These are phyloP conservation scores for Thelonectria blattea DNA, from an alignment of 2,329 filamentous ascomycete species.

Conservation along the genomic window DNA sequence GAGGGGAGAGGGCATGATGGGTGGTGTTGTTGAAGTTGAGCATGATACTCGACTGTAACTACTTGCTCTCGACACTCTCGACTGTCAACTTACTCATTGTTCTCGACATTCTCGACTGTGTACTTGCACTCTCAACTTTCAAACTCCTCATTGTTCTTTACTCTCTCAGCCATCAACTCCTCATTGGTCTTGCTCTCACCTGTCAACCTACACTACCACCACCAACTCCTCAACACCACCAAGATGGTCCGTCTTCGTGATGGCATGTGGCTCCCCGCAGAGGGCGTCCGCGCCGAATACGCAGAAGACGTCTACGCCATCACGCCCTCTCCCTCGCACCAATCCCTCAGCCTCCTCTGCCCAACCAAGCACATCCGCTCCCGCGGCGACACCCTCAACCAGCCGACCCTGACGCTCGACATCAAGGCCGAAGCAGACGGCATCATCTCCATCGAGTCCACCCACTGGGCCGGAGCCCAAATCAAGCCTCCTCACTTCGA, in stretches of 20 bases:
- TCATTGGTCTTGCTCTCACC: not conserved
- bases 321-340: conserved; percentile 51
- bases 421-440: conserved; percentile 47
- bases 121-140: not conserved
- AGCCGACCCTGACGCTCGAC: conserved; percentile 56
- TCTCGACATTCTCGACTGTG: not conserved
- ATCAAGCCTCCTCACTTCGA: conserved; percentile 48
- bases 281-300: conserved; percentile 66
- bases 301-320: conserved; percentile 67
- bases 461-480: conserved; percentile 48
- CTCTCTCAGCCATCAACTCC: not conserved
- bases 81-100: not conserved
- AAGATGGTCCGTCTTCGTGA: conserved; percentile 45
- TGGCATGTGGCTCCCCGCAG: conserved; percentile 67
- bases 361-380: conserved; percentile 59
- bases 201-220: not conserved
- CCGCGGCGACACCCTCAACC: conserved; percentile 62
- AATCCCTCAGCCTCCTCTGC: conserved; percentile 60
- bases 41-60: no score
- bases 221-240: no score
- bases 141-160: not conserved
- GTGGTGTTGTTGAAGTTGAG: no score
- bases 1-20: not conserved
- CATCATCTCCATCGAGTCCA: conserved; percentile 48
- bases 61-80: no score